These are phyloP conservation scores for Fallopia convolvulus DNA, from an alignment of 148 eudicot species.

Conservation along the genomic window DNA sequence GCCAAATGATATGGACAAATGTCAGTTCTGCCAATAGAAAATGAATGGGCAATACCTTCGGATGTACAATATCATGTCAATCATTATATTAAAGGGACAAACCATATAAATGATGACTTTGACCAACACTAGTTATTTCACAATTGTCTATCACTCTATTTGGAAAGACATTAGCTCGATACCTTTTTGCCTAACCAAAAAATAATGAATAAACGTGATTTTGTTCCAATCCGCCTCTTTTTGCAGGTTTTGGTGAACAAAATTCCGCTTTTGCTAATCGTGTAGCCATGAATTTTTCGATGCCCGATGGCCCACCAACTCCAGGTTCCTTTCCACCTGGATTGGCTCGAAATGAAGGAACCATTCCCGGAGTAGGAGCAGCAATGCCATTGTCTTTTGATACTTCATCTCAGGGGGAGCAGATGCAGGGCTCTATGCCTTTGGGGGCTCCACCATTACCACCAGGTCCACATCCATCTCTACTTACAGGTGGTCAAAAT, in stretches of 20 bases:
- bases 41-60: background rate
- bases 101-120: background rate
- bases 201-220: background rate
- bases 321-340: slow-evolving; percentile 89
- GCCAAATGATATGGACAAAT: background rate
- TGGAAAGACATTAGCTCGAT: background rate
- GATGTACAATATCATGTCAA: background rate
- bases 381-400: slow-evolving; percentile 88
- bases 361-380: slow-evolving; percentile 92
- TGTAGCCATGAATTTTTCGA: slow-evolving; percentile 48
- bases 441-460: slow-evolving; percentile 89
- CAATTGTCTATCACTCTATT: background rate
- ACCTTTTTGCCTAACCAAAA: background rate
- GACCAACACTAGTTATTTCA: background rate
- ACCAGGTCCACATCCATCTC: slow-evolving; percentile 97
- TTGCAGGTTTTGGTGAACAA: slow-evolving; percentile 82
- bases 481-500: slow-evolving; percentile 52
- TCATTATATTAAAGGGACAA: background rate
- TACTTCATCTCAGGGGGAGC: slow-evolving; percentile 67
- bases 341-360: slow-evolving; percentile 82
- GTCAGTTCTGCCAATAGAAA: background rate
- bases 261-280: slow-evolving; percentile 55
- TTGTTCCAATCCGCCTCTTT: background rate
- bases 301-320: slow-evolving; percentile 55
- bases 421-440: slow-evolving; percentile 50